These are phyloP conservation scores for Ceratobasidium sp. DNA, from an alignment of 1,284 basidiomycete genomes.

Conservation along the genomic window DNA sequence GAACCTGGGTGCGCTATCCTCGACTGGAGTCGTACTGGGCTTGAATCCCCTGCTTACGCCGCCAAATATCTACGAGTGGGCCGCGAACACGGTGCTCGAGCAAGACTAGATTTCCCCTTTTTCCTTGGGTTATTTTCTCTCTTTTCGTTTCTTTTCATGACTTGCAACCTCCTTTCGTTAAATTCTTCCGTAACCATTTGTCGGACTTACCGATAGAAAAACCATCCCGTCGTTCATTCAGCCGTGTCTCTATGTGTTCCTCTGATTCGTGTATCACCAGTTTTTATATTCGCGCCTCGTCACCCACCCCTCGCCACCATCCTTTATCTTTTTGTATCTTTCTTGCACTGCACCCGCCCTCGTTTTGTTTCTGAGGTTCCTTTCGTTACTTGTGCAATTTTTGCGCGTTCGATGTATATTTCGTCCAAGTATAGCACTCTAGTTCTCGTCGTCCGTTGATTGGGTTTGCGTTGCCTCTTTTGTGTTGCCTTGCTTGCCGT, in stretches of 20 bases:
- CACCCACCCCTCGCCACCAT: slow-evolving; percentile 2
- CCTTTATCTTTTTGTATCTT: slow-evolving; percentile 16
- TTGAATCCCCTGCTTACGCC: neutral
- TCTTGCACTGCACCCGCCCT: neutral
- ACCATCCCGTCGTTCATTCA: slow-evolving; percentile 32
- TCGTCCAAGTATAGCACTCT: slow-evolving; percentile 4
- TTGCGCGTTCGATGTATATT: slow-evolving; percentile 29
- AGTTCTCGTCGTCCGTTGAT: slow-evolving; percentile 13
- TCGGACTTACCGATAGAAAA: too few relatives aligned
- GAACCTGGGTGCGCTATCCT: slow-evolving; percentile 29
- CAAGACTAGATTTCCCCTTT: slow-evolving; percentile 16
- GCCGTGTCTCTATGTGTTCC: slow-evolving; percentile 2
- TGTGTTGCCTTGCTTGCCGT: too few relatives aligned
- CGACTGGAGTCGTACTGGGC: neutral
- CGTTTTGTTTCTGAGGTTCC: slow-evolving; percentile 14
- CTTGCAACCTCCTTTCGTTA: slow-evolving; percentile 24
- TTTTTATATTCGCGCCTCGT: slow-evolving; percentile 31
- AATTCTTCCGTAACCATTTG: slow-evolving; percentile 18
- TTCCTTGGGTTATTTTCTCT: neutral
- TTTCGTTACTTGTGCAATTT: neutral
- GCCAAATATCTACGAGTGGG: slow-evolving; percentile 35
- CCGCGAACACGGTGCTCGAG: slow-evolving; percentile 28
- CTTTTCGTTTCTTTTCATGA: neutral
- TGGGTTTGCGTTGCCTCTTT: too few relatives aligned
- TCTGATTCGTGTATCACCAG: slow-evolving; percentile 38